A percentile compares a stretch with the other conserved stretches of the same genome.
Evolutionary conservation across 495 filamentous ascomycete species (phyloP).

Genomic region (Aspergillus steynii): DNA sequence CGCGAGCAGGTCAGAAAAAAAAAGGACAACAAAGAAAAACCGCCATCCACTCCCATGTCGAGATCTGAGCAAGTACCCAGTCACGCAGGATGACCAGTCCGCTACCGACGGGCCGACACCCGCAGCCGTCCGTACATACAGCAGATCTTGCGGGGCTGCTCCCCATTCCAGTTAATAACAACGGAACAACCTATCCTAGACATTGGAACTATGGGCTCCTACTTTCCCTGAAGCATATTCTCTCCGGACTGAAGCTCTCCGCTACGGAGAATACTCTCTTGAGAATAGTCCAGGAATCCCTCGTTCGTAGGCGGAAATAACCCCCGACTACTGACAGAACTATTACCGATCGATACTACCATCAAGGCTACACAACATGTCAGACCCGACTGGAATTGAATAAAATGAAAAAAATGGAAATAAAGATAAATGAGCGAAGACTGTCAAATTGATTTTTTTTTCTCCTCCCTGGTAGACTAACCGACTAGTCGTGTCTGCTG

Average conservation of each 20-base stretch:
- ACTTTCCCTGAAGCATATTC: no score
- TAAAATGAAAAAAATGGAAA: no score
- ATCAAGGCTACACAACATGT: not conserved
- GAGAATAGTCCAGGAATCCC: not conserved
- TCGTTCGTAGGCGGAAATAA: not conserved
- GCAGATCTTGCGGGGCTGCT: slow-evolving; percentile 25
- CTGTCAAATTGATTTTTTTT: not conserved
- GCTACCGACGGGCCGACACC: slow-evolving; percentile 31
- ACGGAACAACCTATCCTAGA: not conserved
- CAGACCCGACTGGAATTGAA: no score
- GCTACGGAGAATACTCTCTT: not conserved
- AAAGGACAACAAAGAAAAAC: slow-evolving; percentile 1
- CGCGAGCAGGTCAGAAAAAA: slow-evolving; percentile 3
- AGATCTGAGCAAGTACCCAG: slow-evolving; percentile 3
- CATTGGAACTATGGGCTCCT: not conserved
- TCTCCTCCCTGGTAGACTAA: not conserved
- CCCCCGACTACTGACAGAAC: not conserved
- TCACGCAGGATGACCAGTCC: slow-evolving; percentile 18
- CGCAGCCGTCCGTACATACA: slow-evolving; percentile 33
- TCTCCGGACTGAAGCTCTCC: not conserved
- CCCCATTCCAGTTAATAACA: slow-evolving; percentile 7
- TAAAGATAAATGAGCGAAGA: not conserved
- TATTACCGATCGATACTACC: not conserved
- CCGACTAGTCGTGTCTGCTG: not conserved
- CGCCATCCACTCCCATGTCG: not conserved